phyloP scores from a whole-genome alignment of 306 rosid species.

The Vicia faba region DNA sequence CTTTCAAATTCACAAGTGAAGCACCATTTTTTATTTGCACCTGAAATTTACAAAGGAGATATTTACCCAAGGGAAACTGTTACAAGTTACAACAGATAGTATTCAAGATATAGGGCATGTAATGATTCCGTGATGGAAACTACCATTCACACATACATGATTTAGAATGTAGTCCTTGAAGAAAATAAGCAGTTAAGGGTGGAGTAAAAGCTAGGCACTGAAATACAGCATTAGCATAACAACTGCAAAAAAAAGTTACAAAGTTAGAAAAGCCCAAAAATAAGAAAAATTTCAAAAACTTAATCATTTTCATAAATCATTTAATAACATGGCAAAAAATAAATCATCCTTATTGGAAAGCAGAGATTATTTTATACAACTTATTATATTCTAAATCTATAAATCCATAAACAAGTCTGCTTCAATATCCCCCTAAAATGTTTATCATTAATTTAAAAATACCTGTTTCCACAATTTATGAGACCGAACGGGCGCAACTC shows the following conservation, averaged over 20 bases:
- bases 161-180: conserved; percentile 85
- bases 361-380: conserved; percentile 10
- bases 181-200: conserved; percentile 87
- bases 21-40: conserved; percentile 75
- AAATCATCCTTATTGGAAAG: conserved; percentile 12
- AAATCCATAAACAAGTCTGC: conserved; percentile 24
- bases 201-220: conserved; percentile 96
- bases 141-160: conserved; percentile 59
- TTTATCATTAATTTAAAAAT: conserved; percentile 32
- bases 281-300: conserved; percentile 8
- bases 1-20: conserved; percentile 88
- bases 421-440: neutral
- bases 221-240: conserved; percentile 92
- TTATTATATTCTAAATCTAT: conserved; percentile 16
- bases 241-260: conserved; percentile 56
- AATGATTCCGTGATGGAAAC: conserved; percentile 31
- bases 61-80: conserved; percentile 24
- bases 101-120: conserved; percentile 10
- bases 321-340: neutral
- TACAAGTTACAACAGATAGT: conserved; percentile 19
- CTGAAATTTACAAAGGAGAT: conserved; percentile 50
- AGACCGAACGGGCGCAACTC: conserved; percentile 84
- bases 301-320: conserved; percentile 9
- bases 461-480: conserved; percentile 94
- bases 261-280: neutral